A percentile compares a stretch with the other conserved stretches of the same genome.
Evolutionary conservation across 2,329 filamentous ascomycete species (phyloP).

Genomic region (Xylaria sp.): DNA sequence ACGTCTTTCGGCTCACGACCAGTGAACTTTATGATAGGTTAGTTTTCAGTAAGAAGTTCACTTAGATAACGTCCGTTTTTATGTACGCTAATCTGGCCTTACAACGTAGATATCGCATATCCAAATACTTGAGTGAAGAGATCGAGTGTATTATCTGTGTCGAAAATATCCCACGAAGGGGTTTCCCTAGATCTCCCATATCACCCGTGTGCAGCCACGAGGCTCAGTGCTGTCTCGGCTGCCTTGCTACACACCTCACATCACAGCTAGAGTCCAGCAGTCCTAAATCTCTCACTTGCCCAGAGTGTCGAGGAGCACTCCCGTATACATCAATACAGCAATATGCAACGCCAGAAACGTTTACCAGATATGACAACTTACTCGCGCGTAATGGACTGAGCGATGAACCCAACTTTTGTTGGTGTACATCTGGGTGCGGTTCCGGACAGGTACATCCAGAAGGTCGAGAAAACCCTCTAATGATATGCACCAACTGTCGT

Average conservation of each 20-base stretch:
- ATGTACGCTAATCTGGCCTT: not conserved
- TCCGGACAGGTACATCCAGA: constrained; percentile 27
- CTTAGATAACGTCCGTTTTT: not conserved
- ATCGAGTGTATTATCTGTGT: constrained; percentile 26
- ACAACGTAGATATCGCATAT: constrained; percentile 19
- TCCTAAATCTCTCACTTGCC: constrained; percentile 24
- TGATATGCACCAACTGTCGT: constrained; percentile 26
- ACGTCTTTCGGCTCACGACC: constrained; percentile 18
- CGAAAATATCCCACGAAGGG: constrained; percentile 23
- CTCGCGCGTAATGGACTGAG: constrained; percentile 19
- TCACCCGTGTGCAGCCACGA: constrained; percentile 23
- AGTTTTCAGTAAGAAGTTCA: not conserved
- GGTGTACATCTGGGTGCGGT: constrained; percentile 28
- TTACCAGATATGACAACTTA: constrained; percentile 18
- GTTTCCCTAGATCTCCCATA: constrained; percentile 18
- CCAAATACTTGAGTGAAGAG: constrained; percentile 13
- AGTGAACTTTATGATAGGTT: constrained; percentile 21
- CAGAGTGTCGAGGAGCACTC: constrained; percentile 22
- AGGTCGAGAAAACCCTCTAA: constrained; percentile 23
- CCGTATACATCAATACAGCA: constrained; percentile 21
- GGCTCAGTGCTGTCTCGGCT: constrained; percentile 17
- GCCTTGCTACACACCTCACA: constrained; percentile 23
- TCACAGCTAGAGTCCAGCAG: constrained; percentile 21
- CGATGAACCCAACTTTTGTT: constrained; percentile 27
- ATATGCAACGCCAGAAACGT: constrained; percentile 21